Evolutionary conservation across 1,284 basidiomycete species (phyloP).

Genomic region (Anthracocystis setariae): DNA sequence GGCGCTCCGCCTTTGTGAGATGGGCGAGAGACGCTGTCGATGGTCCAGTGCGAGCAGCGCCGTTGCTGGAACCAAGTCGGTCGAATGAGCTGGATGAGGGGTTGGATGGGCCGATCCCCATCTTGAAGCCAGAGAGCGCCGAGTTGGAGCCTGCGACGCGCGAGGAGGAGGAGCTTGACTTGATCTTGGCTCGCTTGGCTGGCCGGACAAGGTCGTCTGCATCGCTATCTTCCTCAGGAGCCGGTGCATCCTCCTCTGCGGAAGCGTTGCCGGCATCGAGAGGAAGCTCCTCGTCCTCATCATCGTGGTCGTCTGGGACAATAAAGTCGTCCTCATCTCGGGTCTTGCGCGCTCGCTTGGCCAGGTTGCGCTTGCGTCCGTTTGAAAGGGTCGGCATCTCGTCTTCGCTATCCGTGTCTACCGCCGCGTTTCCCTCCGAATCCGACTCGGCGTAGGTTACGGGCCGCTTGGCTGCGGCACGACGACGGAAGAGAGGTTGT

Average conservation of each 20-base stretch:
- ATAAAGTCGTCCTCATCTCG: slow-evolving; percentile 58
- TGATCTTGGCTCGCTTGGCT: slow-evolving; percentile 14
- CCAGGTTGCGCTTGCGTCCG: slow-evolving; percentile 12
- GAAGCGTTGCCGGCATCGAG: slow-evolving; percentile 34
- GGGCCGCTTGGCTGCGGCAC: slow-evolving; percentile 43
- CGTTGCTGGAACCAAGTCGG: slow-evolving; percentile 11
- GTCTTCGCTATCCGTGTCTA: slow-evolving; percentile 37
- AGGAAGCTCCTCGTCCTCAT: slow-evolving; percentile 30
- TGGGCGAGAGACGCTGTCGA: slow-evolving; percentile 70
- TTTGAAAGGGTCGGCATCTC: slow-evolving; percentile 22
- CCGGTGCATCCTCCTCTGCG: slow-evolving; percentile 18
- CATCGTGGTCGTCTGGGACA: slow-evolving; percentile 50
- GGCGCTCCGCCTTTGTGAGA: slow-evolving; percentile 85
- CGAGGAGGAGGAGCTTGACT: slow-evolving; percentile 11
- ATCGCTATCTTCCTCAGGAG: slow-evolving; percentile 24
- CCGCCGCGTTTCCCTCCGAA: slow-evolving; percentile 37
- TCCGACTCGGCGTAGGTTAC: slow-evolving; percentile 57
- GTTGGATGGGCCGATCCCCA: slow-evolving; percentile 19
- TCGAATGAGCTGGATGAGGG: slow-evolving; percentile 16
- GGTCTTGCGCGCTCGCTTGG: slow-evolving; percentile 34
- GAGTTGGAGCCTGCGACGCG: slow-evolving; percentile 20
- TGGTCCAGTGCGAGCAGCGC: slow-evolving; percentile 12
- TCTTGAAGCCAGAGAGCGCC: slow-evolving; percentile 27
- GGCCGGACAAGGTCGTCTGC: slow-evolving; percentile 18
- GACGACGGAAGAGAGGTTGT: slow-evolving; percentile 44